Base-by-base conservation (phyloP, 2,329 filamentous ascomycete genomes). In the Lachnellula subtilissima region DNA sequence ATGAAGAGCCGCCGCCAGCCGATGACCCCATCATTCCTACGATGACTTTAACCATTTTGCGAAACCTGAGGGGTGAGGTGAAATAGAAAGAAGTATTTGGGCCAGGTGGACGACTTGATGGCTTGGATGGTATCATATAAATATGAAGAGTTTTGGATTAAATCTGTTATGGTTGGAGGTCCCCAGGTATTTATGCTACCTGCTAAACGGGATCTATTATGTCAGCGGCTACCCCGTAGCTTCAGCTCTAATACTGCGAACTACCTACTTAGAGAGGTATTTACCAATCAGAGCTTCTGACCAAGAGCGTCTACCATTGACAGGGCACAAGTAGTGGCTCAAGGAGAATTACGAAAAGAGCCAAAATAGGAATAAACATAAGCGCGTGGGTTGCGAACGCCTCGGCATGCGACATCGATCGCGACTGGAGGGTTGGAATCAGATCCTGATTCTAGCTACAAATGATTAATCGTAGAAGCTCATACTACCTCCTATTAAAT, bases 11-110 rank as follows among this genome's bases (percentile, higher is more conserved):
- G 5, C 32, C 43, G 6, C 32, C 45, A 14, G 43, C 52, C 4
- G 52, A 54, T 8, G 52, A 54, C 5, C 52, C 52, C 52, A 54
- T 54, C 45, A 54, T 54, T 17, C 52, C 52, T 3, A 54, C 52
- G 14, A 54, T 40, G 43, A 54, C 35, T 42, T 54, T 54, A 22
- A 54, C 52, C 52, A 54, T 54, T 28, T 54, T 54, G 23, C 8
- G 15, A 3, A 23, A 17, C 25, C n/a, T 47, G 12, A 17, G 9
- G 14, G 23, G 12, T 11, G 23, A 47, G 23, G 25, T 7, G 5
- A 22, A 14, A 28, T 14, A 19, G 8, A 19, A 22, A 19, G 22
- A 28, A 47, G 45, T 47, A 47, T 4, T 47, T 47, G 45, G 17
- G 19, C 45, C 45, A 45, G 42, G 14, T 15, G 42, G 11, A 45